Evolutionary conservation across 2,329 filamentous ascomycete species (phyloP), one percentile per base, ranked within the genome.

Genomic region (Polytolypa hystricis): DNA sequence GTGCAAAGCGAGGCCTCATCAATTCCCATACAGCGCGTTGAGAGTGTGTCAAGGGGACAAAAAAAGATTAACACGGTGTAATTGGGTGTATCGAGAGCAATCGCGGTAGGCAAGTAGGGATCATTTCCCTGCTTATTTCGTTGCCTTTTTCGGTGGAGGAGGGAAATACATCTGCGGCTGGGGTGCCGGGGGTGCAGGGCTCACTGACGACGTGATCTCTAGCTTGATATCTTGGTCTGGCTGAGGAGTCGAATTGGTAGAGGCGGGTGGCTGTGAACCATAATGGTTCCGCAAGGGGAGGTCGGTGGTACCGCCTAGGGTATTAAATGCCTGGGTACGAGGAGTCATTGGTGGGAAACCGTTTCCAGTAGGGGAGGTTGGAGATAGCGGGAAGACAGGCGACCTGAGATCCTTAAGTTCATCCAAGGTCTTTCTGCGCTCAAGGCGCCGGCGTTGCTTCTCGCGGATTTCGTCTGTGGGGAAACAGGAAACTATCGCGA

Each of bases 401-500:
- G 61, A 61, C 29, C 60, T 61, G 30, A 61, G 49, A 23, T 61
- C 53, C 18, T 45, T 51, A 19, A 59, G 54, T 37, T 44, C 47
- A 47, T 49, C 38, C 44, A 40, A 26, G 30, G 29, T 61, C 53
- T 57, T 50, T 37, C 56, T 47, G 40, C 51, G 48, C 44, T 60
- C 56, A 18, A 55, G 40, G 26, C 53, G 43, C 35, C 54, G 44
- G 9, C 19, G 35, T 20, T 43, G 37, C 26, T 35, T 43, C 25
- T 52, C 51, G 8, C 50, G 54, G 41, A 62, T 60, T 39, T 58
- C 56, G 31, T 57, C 50, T 4, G 60, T 63, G 12, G 58, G 53
- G 46, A 68, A 60, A 44, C 66, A 62, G 28, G 66, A 70, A 46
- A 63, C 65, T 30, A 68, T 38, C 29, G 65, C 61, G 30, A 74